Evolutionary conservation across 2,329 filamentous ascomycete species (phyloP), one percentile per base, ranked within the genome.

Genomic region (Cladophialophora chaetospira): DNA sequence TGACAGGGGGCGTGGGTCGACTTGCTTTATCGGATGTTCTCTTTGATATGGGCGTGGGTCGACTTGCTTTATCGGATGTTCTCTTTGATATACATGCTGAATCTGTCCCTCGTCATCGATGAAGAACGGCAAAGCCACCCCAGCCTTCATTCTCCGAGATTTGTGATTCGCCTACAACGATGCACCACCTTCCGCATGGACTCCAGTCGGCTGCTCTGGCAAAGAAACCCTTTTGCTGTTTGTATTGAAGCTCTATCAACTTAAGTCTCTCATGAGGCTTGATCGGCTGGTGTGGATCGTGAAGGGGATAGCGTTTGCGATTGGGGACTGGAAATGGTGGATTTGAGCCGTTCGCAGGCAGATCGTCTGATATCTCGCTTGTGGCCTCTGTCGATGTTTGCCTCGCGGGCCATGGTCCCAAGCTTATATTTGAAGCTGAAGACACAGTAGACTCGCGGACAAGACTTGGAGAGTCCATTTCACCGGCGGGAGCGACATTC

Each of bases 111-210:
- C 26, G 21, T 35, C 31, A 53, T 31, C 58, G 57, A 49, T 58
- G 28, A 5, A 62, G 51, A 8, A 62, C 50, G 15, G 60, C 60
- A 47, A 62, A 57, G 10, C 48, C 56, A 21, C 60, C 60, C 15
- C 50, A 49, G 4, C 60, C 60, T 33, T 56, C 46, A 5, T 23
- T 38, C 4, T 33, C 42, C 15, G 17, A 19, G 8, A 10, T 49
- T 10, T 38, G 19, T 28, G 59, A 61, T 33, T 64, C 64, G 9
- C 64, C 64, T 3, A 56, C 63, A 11, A 59, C 60, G n/a, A 66
- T 51, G 42, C 63, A 66, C 63, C 63, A 66, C 25, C 47, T 54
- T 9, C 64, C 64, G 38, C 58, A 64, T 11, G 58, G 57, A 53
- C 63, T 65, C 64, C 64, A 66, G 19, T 55, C 63, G 13, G 51